These are phyloP conservation scores for Lablab purpureus DNA, from an alignment of 306 rosid genomes.

Conservation along the genomic window DNA sequence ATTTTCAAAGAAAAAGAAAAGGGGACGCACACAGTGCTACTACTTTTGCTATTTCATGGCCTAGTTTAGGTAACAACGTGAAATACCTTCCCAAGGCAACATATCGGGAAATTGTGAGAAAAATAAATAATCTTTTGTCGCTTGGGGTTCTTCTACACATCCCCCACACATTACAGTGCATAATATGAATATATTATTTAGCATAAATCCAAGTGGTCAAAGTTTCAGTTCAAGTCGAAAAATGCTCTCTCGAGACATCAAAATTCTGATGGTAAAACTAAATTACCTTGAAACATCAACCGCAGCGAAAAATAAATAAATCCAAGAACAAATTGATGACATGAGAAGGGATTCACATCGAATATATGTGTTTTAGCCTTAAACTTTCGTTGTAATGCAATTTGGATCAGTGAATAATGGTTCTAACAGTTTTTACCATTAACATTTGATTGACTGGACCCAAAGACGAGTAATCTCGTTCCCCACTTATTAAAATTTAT, in stretches of 20 bases:
- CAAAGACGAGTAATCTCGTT: not conserved
- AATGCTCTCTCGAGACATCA: not conserved
- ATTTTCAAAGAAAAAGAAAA: not conserved
- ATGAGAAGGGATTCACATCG: not conserved
- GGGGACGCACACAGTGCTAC: not conserved
- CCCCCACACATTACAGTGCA: not conserved
- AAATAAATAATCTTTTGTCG: slow-evolving; percentile 33
- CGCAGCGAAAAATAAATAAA: not conserved
- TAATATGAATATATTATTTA: not conserved
- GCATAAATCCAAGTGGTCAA: not conserved
- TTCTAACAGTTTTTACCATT: not conserved
- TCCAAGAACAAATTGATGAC: not conserved
- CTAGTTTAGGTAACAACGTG: slow-evolving; percentile 4
- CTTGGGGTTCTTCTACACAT: slow-evolving; percentile 16
- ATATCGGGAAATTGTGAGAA: not conserved
- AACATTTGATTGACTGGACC: not conserved
- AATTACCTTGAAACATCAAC: slow-evolving; percentile 1
- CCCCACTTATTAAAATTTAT: not conserved
- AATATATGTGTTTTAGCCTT: not conserved
- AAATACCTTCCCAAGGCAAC: not conserved
- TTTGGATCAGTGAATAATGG: not conserved
- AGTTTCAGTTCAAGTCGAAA: slow-evolving; percentile 22
- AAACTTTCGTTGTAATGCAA: not conserved
- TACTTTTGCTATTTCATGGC: slow-evolving; percentile 2
- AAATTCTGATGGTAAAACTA: slow-evolving; percentile 3